A percentile compares a stretch with the other conserved stretches of the same genome.
Evolutionary conservation across 495 filamentous ascomycete species (phyloP).

Genomic region (Lichenothelia convexa): DNA sequence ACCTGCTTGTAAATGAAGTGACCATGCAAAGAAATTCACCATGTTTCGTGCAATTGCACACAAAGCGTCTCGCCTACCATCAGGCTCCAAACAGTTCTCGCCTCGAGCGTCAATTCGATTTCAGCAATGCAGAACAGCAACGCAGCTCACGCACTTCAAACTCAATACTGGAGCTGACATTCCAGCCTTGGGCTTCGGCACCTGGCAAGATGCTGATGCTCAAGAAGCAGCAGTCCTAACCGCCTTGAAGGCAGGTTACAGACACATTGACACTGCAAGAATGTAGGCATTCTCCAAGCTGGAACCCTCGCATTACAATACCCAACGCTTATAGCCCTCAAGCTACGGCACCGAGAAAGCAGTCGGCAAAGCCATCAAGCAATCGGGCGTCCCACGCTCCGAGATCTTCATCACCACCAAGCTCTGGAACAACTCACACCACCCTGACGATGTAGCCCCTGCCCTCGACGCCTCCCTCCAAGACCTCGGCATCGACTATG

Average conservation of each 20-base stretch:
- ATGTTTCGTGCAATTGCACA: too few species aligned
- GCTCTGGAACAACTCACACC: slow-evolving; percentile 18
- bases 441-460: slow-evolving; percentile 11
- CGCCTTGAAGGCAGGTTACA: slow-evolving; percentile 13
- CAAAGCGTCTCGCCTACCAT: slow-evolving; percentile 5
- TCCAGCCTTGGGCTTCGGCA: slow-evolving; percentile 33
- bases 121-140: slow-evolving; percentile 6
- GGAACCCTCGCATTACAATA: neutral
- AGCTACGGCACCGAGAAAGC: slow-evolving; percentile 17
- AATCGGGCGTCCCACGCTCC: slow-evolving; percentile 10
- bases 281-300: slow-evolving; percentile 16
- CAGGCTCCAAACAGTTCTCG: slow-evolving; percentile 11
- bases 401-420: slow-evolving; percentile 17
- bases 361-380: slow-evolving; percentile 13
- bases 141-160: slow-evolving; percentile 7
- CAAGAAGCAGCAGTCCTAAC: slow-evolving; percentile 16
- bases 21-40: too few species aligned
- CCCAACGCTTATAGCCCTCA: neutral
- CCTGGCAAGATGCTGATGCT: slow-evolving; percentile 26
- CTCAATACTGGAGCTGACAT: slow-evolving; percentile 24
- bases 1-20: too few species aligned
- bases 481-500: slow-evolving; percentile 15
- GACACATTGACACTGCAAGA: slow-evolving; percentile 18
- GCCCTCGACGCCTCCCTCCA: slow-evolving; percentile 12
- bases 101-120: slow-evolving; percentile 6